Evolutionary conservation across 352 stramenopile genomes (phyloP).

Genomic region (Phytopythium chamaehyphon): DNA sequence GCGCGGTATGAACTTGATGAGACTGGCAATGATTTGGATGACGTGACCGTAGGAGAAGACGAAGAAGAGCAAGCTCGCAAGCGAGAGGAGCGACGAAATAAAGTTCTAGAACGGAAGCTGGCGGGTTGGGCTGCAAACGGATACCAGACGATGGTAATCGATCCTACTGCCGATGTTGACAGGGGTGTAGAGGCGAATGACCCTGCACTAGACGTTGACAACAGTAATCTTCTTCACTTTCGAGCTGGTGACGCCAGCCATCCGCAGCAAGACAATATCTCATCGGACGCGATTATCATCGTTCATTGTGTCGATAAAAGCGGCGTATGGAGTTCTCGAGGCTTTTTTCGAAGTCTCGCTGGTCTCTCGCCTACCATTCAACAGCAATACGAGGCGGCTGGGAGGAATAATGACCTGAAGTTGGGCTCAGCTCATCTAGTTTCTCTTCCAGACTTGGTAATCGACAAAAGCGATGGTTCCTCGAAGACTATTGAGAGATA

Average conservation of each 20-base stretch:
- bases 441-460: conserved; percentile 17
- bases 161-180: background rate
- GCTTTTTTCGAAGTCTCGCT: conserved; percentile 70
- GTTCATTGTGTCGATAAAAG: conserved; percentile 79
- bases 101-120: conserved; percentile 41
- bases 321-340: conserved; percentile 61
- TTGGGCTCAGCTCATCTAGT: conserved; percentile 71
- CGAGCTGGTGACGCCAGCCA: conserved; percentile 56
- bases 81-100: conserved; percentile 36
- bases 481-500: conserved; percentile 21
- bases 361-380: conserved; percentile 44
- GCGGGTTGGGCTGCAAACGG: conserved; percentile 56
- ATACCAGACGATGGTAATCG: conserved; percentile 50
- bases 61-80: conserved; percentile 37
- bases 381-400: conserved; percentile 57
- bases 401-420: conserved; percentile 58
- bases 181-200: conserved; percentile 8
- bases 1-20: conserved; percentile 34
- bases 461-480: conserved; percentile 2
- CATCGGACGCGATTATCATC: conserved; percentile 32
- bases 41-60: conserved; percentile 25
- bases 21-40: conserved; percentile 29
- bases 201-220: conserved; percentile 3
- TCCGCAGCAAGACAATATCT: conserved; percentile 19
- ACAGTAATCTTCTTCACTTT: conserved; percentile 33